These are phyloP conservation scores for Saururus chinensis DNA, from an alignment of 164 flowering plant species.

Conservation along the genomic window DNA sequence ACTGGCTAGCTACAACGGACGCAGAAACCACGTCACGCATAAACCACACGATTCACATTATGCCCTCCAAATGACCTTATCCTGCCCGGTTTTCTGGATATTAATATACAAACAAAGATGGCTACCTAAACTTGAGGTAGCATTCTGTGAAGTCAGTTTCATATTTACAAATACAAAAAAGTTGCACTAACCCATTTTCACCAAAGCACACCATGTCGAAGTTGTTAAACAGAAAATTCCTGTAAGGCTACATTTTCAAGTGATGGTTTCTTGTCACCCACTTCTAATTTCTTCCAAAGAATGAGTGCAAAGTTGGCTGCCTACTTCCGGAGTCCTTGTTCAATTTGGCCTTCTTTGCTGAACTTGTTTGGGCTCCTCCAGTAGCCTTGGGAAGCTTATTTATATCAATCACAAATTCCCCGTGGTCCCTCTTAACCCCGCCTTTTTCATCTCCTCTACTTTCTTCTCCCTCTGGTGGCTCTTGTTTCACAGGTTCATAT, in stretches of 20 bases:
- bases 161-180: too few relatives aligned
- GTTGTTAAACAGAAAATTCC: background rate
- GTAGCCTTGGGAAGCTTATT: constrained; percentile 9
- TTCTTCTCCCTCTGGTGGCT: constrained; percentile 14
- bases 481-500: background rate
- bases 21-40: too few relatives aligned
- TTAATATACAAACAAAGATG: too few relatives aligned
- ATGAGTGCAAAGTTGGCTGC: constrained; percentile 50
- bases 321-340: constrained; percentile 24
- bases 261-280: too few relatives aligned
- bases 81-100: too few relatives aligned
- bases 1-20: too few relatives aligned
- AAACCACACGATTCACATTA: too few relatives aligned
- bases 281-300: constrained; percentile 30
- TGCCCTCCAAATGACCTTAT: too few relatives aligned
- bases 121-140: too few relatives aligned
- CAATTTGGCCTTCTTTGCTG: constrained; percentile 29
- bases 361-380: constrained; percentile 7
- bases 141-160: too few relatives aligned
- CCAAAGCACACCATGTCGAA: background rate
- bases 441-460: constrained; percentile 21
- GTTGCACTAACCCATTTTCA: too few relatives aligned
- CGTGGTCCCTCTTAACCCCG: constrained; percentile 30
- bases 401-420: constrained; percentile 18
- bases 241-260: background rate